Percentiles rank a stretch among this genome's conserved stretches.
These are phyloP conservation scores for Zygosaccharomyces bisporus DNA, from an alignment of 805 yeast genomes.

Conservation along the genomic window DNA sequence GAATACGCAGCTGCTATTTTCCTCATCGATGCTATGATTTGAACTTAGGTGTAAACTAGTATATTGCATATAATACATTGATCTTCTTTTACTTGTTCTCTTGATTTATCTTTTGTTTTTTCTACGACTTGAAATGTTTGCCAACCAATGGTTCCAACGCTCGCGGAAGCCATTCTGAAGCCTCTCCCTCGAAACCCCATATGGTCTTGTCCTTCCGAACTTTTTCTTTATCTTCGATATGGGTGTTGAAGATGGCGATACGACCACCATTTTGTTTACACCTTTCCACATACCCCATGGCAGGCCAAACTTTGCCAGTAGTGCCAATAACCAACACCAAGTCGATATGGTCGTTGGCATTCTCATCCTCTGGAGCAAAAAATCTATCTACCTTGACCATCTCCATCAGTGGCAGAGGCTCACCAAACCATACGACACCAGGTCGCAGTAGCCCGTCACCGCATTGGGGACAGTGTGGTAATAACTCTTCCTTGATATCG, in stretches of 20 bases:
- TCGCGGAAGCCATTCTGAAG: slow-evolving; percentile 62
- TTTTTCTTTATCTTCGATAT: slow-evolving; percentile 46
- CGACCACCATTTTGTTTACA: slow-evolving; percentile 70
- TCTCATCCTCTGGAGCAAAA: slow-evolving; percentile 31
- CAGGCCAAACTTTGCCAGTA: slow-evolving; percentile 85
- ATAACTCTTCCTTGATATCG: slow-evolving; percentile 45
- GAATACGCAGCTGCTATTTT: neutral
- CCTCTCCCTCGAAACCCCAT: slow-evolving; percentile 81
- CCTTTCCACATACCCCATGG: slow-evolving; percentile 83
- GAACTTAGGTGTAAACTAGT: neutral
- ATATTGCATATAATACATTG: neutral
- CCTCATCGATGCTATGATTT: neutral
- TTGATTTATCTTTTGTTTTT: neutral
- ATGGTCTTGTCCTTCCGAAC: slow-evolving; percentile 42
- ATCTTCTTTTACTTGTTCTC: neutral
- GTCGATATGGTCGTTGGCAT: slow-evolving; percentile 46
- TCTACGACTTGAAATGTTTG: slow-evolving; percentile 20
- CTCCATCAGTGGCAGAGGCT: slow-evolving; percentile 61
- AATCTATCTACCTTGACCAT: slow-evolving; percentile 71
- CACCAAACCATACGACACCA: slow-evolving; percentile 96
- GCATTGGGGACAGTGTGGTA: slow-evolving; percentile 80
- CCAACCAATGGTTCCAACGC: slow-evolving; percentile 56
- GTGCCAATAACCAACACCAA: slow-evolving; percentile 81
- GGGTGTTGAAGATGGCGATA: slow-evolving; percentile 80
- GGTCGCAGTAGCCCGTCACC: slow-evolving; percentile 68